Evolutionary conservation across 495 filamentous ascomycete genomes (phyloP).

Genomic region (Penicillium herquei): DNA sequence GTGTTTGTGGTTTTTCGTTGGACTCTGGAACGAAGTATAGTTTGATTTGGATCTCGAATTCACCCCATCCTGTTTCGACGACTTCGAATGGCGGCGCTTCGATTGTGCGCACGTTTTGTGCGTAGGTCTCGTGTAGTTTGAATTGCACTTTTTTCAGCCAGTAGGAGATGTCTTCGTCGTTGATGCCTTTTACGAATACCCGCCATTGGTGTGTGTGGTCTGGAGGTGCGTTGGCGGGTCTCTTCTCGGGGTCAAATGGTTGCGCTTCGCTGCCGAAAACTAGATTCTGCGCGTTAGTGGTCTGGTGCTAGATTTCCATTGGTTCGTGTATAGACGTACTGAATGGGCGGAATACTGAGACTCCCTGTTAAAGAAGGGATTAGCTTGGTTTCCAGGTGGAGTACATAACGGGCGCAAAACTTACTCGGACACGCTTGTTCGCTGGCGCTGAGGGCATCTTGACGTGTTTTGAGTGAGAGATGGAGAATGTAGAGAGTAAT

Average conservation of each 20-base stretch:
- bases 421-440: slow-evolving; percentile 58
- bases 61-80: slow-evolving; percentile 92
- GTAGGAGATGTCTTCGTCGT: slow-evolving; percentile 84
- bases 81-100: slow-evolving; percentile 80
- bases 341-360: slow-evolving; percentile 75
- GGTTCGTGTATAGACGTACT: slow-evolving; percentile 33
- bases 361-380: slow-evolving; percentile 47
- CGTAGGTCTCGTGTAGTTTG: slow-evolving; percentile 94
- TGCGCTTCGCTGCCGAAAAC: slow-evolving; percentile 77
- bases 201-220: slow-evolving; percentile 97
- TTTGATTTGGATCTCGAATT: slow-evolving; percentile 94
- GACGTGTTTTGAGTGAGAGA: background rate
- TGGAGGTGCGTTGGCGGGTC: slow-evolving; percentile 55
- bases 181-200: slow-evolving; percentile 83
- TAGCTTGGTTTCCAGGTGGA: slow-evolving; percentile 7
- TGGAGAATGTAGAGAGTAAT: slow-evolving; percentile 4
- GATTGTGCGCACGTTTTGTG: slow-evolving; percentile 78
- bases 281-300: slow-evolving; percentile 17
- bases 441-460: slow-evolving; percentile 56
- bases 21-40: slow-evolving; percentile 84
- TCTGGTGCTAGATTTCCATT: background rate
- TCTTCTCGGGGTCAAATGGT: slow-evolving; percentile 68
- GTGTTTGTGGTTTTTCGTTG: slow-evolving; percentile 84
- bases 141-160: slow-evolving; percentile 98
- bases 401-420: slow-evolving; percentile 4